Percentiles rank a stretch among this genome's conserved stretches.
phyloP scores from a whole-genome alignment of 2,329 filamentous ascomycete species.

The Pleurostoma richardsiae region DNA sequence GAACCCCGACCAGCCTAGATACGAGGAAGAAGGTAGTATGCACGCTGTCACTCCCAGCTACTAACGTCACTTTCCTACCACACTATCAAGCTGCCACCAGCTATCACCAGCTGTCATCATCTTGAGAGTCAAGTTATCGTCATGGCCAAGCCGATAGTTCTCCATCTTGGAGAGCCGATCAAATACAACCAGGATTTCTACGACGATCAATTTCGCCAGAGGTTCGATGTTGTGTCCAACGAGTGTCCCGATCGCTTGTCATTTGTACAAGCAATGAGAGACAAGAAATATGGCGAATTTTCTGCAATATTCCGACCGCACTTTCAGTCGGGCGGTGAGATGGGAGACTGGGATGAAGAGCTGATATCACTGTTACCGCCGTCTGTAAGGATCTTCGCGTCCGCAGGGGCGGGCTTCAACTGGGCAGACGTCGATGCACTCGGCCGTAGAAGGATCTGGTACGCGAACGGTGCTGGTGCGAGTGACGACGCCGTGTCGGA shows the following conservation, averaged over 20 bases:
- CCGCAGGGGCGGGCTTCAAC: conserved; percentile 57
- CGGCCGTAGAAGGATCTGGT: conserved; percentile 28
- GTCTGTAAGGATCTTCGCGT: conserved; percentile 52
- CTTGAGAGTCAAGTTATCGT: neutral
- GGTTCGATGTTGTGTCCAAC: conserved; percentile 33
- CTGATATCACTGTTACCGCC: conserved; percentile 42
- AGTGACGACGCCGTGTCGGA: conserved; percentile 38
- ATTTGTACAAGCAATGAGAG: conserved; percentile 34
- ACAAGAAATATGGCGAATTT: conserved; percentile 44
- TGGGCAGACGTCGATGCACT: conserved; percentile 53
- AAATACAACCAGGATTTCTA: conserved; percentile 40
- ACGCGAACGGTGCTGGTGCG: conserved; percentile 34
- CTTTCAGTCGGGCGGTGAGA: conserved; percentile 15
- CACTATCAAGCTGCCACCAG: too few species aligned
- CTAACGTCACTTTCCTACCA: too few species aligned
- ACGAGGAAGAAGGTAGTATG: too few species aligned
- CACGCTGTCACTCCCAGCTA: too few species aligned
- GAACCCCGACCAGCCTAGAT: too few species aligned
- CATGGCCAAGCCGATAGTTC: conserved; percentile 24
- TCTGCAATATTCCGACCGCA: conserved; percentile 12
- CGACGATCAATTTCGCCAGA: conserved; percentile 26
- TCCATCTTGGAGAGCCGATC: conserved; percentile 39
- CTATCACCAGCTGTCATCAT: too few species aligned
- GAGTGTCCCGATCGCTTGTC: conserved; percentile 25
- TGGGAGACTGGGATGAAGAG: conserved; percentile 15